phyloP scores from a whole-genome alignment of 768 basidiomycete species.

The Suillus subluteus region DNA sequence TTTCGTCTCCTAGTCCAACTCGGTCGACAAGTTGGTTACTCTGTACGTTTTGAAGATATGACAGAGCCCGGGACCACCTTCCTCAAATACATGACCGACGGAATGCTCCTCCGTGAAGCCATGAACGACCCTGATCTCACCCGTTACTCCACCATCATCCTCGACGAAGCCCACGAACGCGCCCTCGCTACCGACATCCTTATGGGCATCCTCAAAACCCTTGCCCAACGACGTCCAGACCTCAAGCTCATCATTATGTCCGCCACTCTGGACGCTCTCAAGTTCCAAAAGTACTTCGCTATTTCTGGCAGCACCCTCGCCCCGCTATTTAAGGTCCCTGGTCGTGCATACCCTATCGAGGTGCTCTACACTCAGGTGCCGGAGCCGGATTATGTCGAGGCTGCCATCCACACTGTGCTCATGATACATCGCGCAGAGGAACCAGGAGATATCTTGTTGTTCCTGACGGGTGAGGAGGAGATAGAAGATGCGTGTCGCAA shows the following conservation, averaged over 20 bases:
- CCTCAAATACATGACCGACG: constrained; percentile 99
- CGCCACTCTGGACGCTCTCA: constrained; percentile 95
- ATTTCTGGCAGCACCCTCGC: constrained; percentile 49
- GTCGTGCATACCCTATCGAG: constrained; percentile 93
- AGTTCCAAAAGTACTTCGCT: constrained; percentile 95
- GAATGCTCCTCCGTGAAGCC: constrained; percentile 95
- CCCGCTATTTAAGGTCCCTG: constrained; percentile 88
- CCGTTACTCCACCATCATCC: constrained; percentile 95
- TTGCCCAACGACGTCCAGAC: constrained; percentile 80
- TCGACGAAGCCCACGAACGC: constrained; percentile 98
- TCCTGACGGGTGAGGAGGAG: constrained; percentile 98
- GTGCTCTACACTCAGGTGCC: constrained; percentile 94
- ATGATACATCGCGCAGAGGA: constrained; percentile 98
- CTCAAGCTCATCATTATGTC: constrained; percentile 99
- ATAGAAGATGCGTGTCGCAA: constrained; percentile 96
- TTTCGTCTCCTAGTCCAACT: constrained; percentile 65
- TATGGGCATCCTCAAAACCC: constrained; percentile 91
- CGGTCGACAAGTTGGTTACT: constrained; percentile 95
- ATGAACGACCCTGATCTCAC: constrained; percentile 94
- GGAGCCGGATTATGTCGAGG: constrained; percentile 96
- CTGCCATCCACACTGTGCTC: constrained; percentile 92
- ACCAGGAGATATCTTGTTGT: constrained; percentile 88
- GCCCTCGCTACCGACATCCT: constrained; percentile 97
- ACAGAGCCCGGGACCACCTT: constrained; percentile 87
- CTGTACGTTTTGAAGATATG: constrained; percentile 94